A percentile compares a stretch with the other conserved stretches of the same genome.
These are phyloP conservation scores for Neofusicoccum sp. DNA, from an alignment of 2,329 filamentous ascomycete species.

Conservation along the genomic window DNA sequence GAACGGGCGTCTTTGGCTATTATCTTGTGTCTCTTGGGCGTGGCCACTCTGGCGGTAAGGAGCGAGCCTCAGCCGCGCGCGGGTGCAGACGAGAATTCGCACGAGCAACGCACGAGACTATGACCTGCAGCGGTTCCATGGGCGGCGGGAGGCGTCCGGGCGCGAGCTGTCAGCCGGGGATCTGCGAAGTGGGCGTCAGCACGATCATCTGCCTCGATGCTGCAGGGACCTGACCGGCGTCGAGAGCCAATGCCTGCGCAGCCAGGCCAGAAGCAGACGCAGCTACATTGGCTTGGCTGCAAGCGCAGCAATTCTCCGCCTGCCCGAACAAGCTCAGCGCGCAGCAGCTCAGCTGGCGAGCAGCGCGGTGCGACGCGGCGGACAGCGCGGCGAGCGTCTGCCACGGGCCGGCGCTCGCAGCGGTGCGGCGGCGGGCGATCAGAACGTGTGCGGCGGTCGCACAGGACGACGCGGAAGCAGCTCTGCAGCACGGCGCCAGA, in stretches of 20 bases:
- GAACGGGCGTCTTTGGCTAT: slow-evolving; percentile 1
- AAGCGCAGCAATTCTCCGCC: not conserved
- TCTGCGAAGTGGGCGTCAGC: slow-evolving; percentile 2
- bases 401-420: not conserved
- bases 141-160: not conserved
- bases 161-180: slow-evolving; percentile 2
- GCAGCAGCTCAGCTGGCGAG: slow-evolving; percentile 9
- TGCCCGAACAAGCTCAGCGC: slow-evolving; percentile 10
- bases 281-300: not conserved
- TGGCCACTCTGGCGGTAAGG: slow-evolving; percentile 18
- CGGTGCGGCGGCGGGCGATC: not conserved
- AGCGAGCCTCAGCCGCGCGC: not conserved
- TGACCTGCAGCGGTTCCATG: slow-evolving; percentile 6
- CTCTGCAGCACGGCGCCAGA: not conserved
- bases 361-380: not conserved
- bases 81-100: not conserved
- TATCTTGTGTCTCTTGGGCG: slow-evolving; percentile 3
- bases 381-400: not conserved
- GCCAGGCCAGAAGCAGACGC: not conserved
- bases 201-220: slow-evolving; percentile 18
- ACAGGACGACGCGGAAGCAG: not conserved
- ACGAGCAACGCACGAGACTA: slow-evolving; percentile 12
- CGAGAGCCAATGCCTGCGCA: not conserved
- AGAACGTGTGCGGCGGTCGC: slow-evolving; percentile 9
- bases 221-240: not conserved